Base-by-base conservation (phyloP, 2,329 filamentous ascomycete species). In the Periconia macrospinosa region DNA sequence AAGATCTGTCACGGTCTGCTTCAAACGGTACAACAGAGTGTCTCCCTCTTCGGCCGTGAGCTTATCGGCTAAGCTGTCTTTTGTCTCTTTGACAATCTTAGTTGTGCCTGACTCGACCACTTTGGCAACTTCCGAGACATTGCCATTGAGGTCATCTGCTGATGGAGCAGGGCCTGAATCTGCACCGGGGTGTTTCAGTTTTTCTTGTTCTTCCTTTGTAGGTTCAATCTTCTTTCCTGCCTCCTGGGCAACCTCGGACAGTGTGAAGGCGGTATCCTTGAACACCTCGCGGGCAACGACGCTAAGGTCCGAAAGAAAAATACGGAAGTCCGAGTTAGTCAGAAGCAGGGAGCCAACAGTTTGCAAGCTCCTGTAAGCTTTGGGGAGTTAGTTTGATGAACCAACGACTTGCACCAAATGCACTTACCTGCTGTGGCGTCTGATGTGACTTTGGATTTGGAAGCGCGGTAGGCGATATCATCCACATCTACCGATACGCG, bases 271-370 rank as follows among this genome's bases (percentile, higher is more conserved):
- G 2, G 92, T 92, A 64, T 97, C 92, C 48, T 86, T 86, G 69
- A 97, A 92, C 0, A 97, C 87, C 68, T 96, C 89, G 41, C 89
- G 86, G 13, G 88, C 89, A 45, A 97, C 83, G 0, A 87, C 86
- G 44, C 86, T 86, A 41, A 96, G 75, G 65, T 97, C 93, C 11
- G 87, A 85, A 43, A 97, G 78, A 64, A 97, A 92, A 7, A 92
- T 80, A 40, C 92, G 87, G 71, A 97, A 97, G 66, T 97, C 92
- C 0, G 89, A 86, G 69, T 97, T 97, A 14, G 90, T 91, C 42
- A 97, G 78, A 1, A 97, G 82, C n/a, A 97, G 79, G 2, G 88
- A 89, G 30, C 89, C 88, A 0, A 97, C 85, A 0, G 92, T 96
- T 53, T 86, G 88, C 45, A 96, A 76, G 70, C 92, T 96, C 67